Evolutionary conservation across 2,329 filamentous ascomycete genomes (phyloP).

Genomic region (Exophiala calicioides): DNA sequence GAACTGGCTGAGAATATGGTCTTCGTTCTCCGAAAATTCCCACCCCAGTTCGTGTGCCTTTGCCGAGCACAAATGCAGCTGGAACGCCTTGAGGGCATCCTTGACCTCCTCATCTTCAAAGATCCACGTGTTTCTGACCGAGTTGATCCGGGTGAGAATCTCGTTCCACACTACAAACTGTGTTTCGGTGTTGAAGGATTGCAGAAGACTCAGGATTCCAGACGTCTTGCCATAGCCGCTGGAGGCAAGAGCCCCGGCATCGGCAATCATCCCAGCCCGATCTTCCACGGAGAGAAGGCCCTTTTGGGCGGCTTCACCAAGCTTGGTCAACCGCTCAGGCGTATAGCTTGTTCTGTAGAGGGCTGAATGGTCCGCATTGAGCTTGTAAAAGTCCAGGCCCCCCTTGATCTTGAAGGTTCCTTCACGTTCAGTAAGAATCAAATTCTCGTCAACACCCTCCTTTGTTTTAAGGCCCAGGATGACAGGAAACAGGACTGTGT

Average conservation of each 20-base stretch:
- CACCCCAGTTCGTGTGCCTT: slow-evolving; percentile 88
- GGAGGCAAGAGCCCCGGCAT: slow-evolving; percentile 83
- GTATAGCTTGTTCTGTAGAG: slow-evolving; percentile 90
- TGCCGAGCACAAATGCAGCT: slow-evolving; percentile 71
- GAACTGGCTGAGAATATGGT: slow-evolving; percentile 90
- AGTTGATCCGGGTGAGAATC: slow-evolving; percentile 73
- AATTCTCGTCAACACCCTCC: slow-evolving; percentile 74
- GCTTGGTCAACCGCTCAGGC: slow-evolving; percentile 79
- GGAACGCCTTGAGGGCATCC: slow-evolving; percentile 79
- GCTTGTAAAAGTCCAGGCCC: slow-evolving; percentile 82
- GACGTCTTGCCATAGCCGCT: slow-evolving; percentile 95
- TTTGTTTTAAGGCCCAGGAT: slow-evolving; percentile 84
- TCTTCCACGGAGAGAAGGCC: slow-evolving; percentile 84
- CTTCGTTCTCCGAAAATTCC: slow-evolving; percentile 80
- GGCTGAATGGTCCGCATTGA: slow-evolving; percentile 91
- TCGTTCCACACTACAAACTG: slow-evolving; percentile 97
- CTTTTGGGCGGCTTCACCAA: slow-evolving; percentile 80
- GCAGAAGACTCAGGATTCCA: slow-evolving; percentile 78
- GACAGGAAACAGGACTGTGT: slow-evolving; percentile 82
- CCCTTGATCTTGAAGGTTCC: slow-evolving; percentile 73
- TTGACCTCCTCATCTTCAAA: slow-evolving; percentile 74
- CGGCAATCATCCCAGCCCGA: slow-evolving; percentile 89
- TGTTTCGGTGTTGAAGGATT: slow-evolving; percentile 76
- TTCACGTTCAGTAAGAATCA: slow-evolving; percentile 73
- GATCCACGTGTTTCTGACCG: slow-evolving; percentile 82